These are phyloP conservation scores for Trichophyton rubrum DNA, from an alignment of 2,329 filamentous ascomycete genomes.

Conservation along the genomic window DNA sequence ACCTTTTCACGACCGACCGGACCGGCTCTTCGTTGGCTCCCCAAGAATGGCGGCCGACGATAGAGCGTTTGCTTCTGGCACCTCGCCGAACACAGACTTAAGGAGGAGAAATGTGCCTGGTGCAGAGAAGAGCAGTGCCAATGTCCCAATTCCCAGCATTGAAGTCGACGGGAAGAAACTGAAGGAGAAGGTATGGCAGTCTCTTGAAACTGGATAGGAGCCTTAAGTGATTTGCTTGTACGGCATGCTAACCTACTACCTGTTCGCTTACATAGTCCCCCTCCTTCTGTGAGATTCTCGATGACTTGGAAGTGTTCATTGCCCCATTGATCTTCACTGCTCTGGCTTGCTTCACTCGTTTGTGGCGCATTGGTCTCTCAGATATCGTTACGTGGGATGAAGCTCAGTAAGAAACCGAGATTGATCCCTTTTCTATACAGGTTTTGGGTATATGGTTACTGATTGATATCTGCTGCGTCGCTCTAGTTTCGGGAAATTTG, in stretches of 20 bases:
- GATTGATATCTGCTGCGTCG: not conserved
- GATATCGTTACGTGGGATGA: conserved; percentile 66
- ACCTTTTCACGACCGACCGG: not conserved
- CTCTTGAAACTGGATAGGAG: not conserved
- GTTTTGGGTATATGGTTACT: not conserved
- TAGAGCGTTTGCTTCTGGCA: conserved; percentile 25
- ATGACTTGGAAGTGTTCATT: conserved; percentile 50
- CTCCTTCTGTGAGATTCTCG: conserved; percentile 29
- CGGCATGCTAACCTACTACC: not conserved
- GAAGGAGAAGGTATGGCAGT: conserved; percentile 23
- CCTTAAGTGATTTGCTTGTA: not conserved
- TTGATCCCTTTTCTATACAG: conserved; percentile 1
- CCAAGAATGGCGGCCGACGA: conserved; percentile 23
- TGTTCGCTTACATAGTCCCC: conserved; percentile 1
- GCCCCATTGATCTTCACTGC: conserved; percentile 52
- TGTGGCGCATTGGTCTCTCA: conserved; percentile 56
- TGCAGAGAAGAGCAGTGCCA: conserved; percentile 19
- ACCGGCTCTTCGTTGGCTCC: not conserved
- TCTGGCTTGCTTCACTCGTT: conserved; percentile 52
- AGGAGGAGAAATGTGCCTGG: conserved; percentile 32
- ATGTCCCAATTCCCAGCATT: conserved; percentile 14
- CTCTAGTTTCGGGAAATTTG: conserved; percentile 59
- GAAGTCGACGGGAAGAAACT: conserved; percentile 24
- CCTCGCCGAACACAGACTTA: conserved; percentile 25
- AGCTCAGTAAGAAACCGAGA: conserved; percentile 47